phyloP scores from a whole-genome alignment of 768 basidiomycete species.

The Phallus indusiatus region DNA sequence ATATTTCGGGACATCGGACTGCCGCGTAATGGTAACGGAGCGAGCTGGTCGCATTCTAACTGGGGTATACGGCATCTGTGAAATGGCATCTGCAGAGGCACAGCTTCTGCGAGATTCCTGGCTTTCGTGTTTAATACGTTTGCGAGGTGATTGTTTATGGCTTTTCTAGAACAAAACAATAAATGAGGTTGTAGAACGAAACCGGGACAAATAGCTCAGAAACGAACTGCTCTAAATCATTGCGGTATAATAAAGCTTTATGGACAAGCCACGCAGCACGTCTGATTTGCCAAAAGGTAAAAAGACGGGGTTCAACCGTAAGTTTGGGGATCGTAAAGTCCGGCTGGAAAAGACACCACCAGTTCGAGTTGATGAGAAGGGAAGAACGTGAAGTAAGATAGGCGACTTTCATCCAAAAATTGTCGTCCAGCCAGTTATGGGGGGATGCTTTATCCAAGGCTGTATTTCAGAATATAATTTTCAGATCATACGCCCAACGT shows the following conservation, averaged over 20 bases:
- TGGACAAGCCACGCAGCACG: slow-evolving; percentile 75
- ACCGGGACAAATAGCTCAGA: not conserved
- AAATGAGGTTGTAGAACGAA: not conserved
- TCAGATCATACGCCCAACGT: slow-evolving; percentile 1
- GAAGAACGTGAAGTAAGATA: slow-evolving; percentile 87
- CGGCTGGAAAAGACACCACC: slow-evolving; percentile 86
- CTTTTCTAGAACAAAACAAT: not conserved
- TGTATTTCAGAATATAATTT: slow-evolving; percentile 18
- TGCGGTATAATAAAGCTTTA: slow-evolving; percentile 66
- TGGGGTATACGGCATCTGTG: slow-evolving; percentile 71
- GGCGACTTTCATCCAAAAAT: slow-evolving; percentile 80
- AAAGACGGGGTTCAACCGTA: slow-evolving; percentile 14
- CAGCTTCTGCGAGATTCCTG: slow-evolving; percentile 16
- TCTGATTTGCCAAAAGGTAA: slow-evolving; percentile 75
- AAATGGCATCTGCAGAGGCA: slow-evolving; percentile 31
- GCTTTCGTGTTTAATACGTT: slow-evolving; percentile 1
- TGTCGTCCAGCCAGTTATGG: slow-evolving; percentile 90
- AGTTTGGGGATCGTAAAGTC: slow-evolving; percentile 51
- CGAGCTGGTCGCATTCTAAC: slow-evolving; percentile 52
- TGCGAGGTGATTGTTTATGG: slow-evolving; percentile 22
- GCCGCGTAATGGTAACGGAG: slow-evolving; percentile 33
- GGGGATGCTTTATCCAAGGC: slow-evolving; percentile 79
- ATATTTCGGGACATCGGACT: slow-evolving; percentile 47
- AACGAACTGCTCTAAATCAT: slow-evolving; percentile 32
- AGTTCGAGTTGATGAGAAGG: slow-evolving; percentile 84